These are phyloP conservation scores for Rhytidhysteron rufulum DNA, from an alignment of 2,329 filamentous ascomycete genomes.

Conservation along the genomic window DNA sequence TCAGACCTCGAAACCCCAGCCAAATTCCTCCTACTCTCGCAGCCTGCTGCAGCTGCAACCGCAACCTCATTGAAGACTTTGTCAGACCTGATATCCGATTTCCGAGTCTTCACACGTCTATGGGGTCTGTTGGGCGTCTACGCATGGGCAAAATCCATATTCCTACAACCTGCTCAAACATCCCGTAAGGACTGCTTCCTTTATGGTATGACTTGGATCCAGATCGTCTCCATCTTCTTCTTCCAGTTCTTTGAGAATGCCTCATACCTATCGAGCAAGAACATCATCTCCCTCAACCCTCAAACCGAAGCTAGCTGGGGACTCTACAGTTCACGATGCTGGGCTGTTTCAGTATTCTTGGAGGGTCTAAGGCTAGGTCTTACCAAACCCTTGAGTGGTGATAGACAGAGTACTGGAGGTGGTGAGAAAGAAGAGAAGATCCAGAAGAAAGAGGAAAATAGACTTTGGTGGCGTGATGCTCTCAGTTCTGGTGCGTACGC, in stretches of 20 bases:
- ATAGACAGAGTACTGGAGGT: slow-evolving; percentile 39
- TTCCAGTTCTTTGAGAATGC: slow-evolving; percentile 84
- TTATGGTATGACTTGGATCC: slow-evolving; percentile 57
- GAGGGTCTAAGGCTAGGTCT: slow-evolving; percentile 65
- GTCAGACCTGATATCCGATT: slow-evolving; percentile 64
- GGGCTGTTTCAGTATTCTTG: slow-evolving; percentile 72
- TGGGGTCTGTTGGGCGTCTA: slow-evolving; percentile 76
- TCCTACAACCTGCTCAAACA: slow-evolving; percentile 20
- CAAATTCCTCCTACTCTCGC: no score
- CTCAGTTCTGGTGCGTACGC: slow-evolving; percentile 71
- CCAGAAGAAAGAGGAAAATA: slow-evolving; percentile 23
- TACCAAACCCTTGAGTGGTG: slow-evolving; percentile 31
- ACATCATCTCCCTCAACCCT: slow-evolving; percentile 52
- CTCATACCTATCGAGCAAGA: slow-evolving; percentile 71
- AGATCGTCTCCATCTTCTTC: slow-evolving; percentile 62
- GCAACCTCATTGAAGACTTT: slow-evolving; percentile 46
- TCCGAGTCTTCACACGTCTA: slow-evolving; percentile 68
- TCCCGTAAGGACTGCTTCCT: slow-evolving; percentile 25
- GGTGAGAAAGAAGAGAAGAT: slow-evolving; percentile 43
- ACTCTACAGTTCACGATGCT: slow-evolving; percentile 73
- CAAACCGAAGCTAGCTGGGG: slow-evolving; percentile 56
- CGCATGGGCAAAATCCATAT: slow-evolving; percentile 55
- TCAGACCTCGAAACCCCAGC: slow-evolving; percentile 24
- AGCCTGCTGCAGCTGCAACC: slow-evolving; percentile 27
- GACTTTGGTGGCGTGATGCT: slow-evolving; percentile 62